Percentiles rank a stretch among this genome's conserved stretches.
phyloP scores from a whole-genome alignment of 179 eudicot species.

The Nepenthes alata region DNA sequence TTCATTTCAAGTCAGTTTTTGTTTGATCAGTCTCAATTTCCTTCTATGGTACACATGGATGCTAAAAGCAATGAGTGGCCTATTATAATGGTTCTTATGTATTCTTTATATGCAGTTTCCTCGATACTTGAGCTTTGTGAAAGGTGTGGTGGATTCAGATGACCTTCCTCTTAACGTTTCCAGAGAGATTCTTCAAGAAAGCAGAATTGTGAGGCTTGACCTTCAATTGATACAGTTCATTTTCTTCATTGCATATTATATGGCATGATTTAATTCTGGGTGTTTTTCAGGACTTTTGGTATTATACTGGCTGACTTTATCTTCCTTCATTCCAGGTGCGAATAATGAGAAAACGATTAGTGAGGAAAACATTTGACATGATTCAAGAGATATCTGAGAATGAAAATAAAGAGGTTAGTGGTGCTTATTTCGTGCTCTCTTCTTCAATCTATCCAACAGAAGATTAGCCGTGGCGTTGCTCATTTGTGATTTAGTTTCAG shows the following conservation, averaged over 20 bases:
- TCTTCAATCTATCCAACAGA: background rate
- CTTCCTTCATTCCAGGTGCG: slow-evolving; percentile 47
- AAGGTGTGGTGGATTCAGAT: slow-evolving; percentile 95
- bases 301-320: background rate
- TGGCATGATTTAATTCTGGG: background rate
- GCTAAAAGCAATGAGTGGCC: too few relatives aligned
- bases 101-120: slow-evolving; percentile 51
- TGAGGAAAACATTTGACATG: slow-evolving; percentile 94
- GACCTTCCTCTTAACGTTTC: slow-evolving; percentile 99
- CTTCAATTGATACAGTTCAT: background rate
- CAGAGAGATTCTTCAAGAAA: slow-evolving; percentile 95
- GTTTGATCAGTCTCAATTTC: too few relatives aligned
- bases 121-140: slow-evolving; percentile 91
- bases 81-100: too few relatives aligned
- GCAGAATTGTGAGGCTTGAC: slow-evolving; percentile 68
- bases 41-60: too few relatives aligned
- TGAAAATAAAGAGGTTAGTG: slow-evolving; percentile 79
- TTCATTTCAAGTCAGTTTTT: too few relatives aligned
- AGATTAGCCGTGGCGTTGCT: background rate
- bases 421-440: background rate
- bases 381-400: slow-evolving; percentile 78
- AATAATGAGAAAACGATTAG: slow-evolving; percentile 90
- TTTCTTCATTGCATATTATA: background rate
- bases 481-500: slow-evolving; percentile 21
- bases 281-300: background rate